Percentiles rank a stretch among this genome's conserved stretches.
These are phyloP conservation scores for Neofusicoccum laricinum DNA, from an alignment of 2,329 filamentous ascomycete species.

Conservation along the genomic window DNA sequence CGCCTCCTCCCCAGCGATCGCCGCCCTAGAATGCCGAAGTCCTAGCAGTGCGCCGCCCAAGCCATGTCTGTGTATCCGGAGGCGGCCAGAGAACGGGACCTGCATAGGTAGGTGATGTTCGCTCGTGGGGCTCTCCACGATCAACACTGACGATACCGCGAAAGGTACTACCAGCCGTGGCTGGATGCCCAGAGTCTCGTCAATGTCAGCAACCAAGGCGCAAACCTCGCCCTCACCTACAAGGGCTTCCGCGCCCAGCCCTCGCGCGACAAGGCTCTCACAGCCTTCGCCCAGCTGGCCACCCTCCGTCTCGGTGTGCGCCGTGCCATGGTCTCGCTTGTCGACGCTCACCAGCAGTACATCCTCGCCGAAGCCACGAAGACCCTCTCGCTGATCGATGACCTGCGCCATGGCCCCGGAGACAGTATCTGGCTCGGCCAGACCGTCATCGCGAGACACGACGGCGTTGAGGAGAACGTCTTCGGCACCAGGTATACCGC, in stretches of 20 bases:
- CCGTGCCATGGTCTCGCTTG: constrained; percentile 35
- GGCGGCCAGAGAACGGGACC: constrained; percentile 18
- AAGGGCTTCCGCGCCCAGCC: constrained; percentile 24
- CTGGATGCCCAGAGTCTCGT: constrained; percentile 33
- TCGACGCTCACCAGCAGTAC: constrained; percentile 34
- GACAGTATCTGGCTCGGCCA: constrained; percentile 29
- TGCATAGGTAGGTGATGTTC: constrained; percentile 15
- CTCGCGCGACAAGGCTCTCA: constrained; percentile 25
- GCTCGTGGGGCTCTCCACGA: background rate
- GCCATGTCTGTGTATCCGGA: constrained; percentile 16
- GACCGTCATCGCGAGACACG: constrained; percentile 28
- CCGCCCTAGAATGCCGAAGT: too few species aligned
- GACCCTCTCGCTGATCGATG: constrained; percentile 23
- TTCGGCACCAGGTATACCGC: constrained; percentile 11
- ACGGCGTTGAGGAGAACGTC: constrained; percentile 20
- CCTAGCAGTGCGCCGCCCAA: background rate
- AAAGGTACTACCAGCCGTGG: constrained; percentile 36
- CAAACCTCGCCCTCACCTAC: constrained; percentile 27
- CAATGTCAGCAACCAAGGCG: constrained; percentile 24
- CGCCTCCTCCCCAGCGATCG: too few species aligned
- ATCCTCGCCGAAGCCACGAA: constrained; percentile 39
- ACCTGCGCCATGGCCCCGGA: constrained; percentile 17
- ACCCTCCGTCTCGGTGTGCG: constrained; percentile 31
- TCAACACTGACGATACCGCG: background rate
- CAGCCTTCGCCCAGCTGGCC: constrained; percentile 35